Base-by-base conservation (phyloP, 371 early-diverging fungal species). In the Gilbertella persicaria region DNA sequence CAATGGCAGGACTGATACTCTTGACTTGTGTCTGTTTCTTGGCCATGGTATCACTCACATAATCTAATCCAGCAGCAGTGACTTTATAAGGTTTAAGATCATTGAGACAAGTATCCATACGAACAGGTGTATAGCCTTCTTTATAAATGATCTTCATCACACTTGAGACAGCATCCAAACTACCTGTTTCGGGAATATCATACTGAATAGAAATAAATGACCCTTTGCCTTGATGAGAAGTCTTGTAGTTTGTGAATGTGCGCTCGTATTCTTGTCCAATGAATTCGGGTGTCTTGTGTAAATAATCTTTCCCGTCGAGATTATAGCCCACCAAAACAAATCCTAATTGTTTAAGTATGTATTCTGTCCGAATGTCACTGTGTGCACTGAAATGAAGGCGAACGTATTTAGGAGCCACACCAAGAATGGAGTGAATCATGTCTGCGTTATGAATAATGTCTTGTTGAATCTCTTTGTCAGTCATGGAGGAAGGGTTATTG, bases 301-400 rank as follows among this genome's bases (percentile, higher is more conserved):
- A 66, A 65, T 82, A 82, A 26, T 79, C 79, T 43, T 74, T 66
- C n/a, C 75, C 73, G 49, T 82, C 82, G 29, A 82, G 58, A 53
- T 79, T 82, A 53, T 79, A 79, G 5, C 75, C 76, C 0, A 82
- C 73, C 4, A 79, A 35, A 6, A 73, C 67, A 55, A 75, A 79
- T 0, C 82, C 82, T 60, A 79, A 66, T 12, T 67, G 67, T 24
- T 67, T 60, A 19, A 77, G 56, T 23, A 79, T 67, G 21, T 66
- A 63, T 19, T 76, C 67, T 3, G 72, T 58, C 4, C 75, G 66
- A 2, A 60, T 26, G 40, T 82, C 76, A 41, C 68, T 72, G 20
- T 67, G 60, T 38, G 65, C 66, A 20, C 69, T 65, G 35, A 76
- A 79, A 43, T 83, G 83, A 16, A 82, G 45, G 38, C 78, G 71